Conservation (phyloP, 163 green algal species). For the Picocystis sp. region DNA sequence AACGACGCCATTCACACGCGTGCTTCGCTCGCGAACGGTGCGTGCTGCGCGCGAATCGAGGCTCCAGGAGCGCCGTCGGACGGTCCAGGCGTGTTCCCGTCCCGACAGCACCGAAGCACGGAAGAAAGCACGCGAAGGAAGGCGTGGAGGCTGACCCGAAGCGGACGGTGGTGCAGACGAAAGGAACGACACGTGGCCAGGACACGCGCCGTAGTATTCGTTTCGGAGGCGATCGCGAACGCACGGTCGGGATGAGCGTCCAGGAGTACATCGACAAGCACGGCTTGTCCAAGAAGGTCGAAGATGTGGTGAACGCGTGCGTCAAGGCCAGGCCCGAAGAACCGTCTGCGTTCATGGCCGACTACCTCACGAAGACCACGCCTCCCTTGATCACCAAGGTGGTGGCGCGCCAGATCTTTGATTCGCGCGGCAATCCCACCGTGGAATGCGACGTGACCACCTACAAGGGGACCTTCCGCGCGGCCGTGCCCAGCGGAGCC, state of each 20-base stretch:
- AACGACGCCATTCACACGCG: too few relatives aligned
- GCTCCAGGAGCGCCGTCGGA: too few relatives aligned
- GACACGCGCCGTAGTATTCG: too few relatives aligned
- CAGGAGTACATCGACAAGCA: conserved; percentile 83
- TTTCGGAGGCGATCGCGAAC: too few relatives aligned
- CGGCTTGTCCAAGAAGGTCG: conserved; percentile 59
- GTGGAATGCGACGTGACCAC: conserved; percentile 86
- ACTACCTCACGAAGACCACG: conserved; percentile 50
- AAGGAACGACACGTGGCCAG: too few relatives aligned
- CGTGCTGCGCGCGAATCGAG: too few relatives aligned
- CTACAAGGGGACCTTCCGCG: conserved; percentile 74
- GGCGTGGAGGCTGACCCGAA: too few relatives aligned
- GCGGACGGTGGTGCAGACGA: too few relatives aligned
- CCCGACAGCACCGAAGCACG: too few relatives aligned
- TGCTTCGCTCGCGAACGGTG: too few relatives aligned
- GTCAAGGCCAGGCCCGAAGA: conserved; percentile 78
- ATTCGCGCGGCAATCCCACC: conserved; percentile 96
- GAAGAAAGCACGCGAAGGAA: too few relatives aligned
- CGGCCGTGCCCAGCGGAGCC: conserved; percentile 79
- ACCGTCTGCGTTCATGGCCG: conserved; percentile 73
- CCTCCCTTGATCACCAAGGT: conserved; percentile 70
- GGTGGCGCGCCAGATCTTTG: conserved; percentile 82
- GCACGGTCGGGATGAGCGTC: background rate
- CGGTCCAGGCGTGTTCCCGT: too few relatives aligned
- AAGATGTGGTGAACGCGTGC: conserved; percentile 77